phyloP scores from a whole-genome alignment of 2,329 filamentous ascomycete genomes.

The Macroventuria anomochaeta region DNA sequence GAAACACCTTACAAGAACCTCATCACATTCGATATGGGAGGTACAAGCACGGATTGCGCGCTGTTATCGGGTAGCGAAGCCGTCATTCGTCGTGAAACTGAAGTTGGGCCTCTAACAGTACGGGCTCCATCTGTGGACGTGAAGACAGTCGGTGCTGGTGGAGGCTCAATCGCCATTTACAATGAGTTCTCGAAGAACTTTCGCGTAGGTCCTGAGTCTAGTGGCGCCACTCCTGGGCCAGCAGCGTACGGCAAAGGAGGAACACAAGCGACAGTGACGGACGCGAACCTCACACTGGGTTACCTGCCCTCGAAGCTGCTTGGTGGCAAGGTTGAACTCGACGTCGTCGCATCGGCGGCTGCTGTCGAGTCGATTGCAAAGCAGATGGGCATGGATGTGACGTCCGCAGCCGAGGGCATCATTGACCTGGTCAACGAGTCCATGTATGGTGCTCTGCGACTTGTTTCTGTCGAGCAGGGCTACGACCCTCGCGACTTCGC shows the following conservation, averaged over 20 bases:
- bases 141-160: slow-evolving; percentile 58
- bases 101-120: slow-evolving; percentile 54
- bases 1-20: slow-evolving; percentile 57
- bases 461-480: slow-evolving; percentile 61
- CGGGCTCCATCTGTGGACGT: slow-evolving; percentile 58
- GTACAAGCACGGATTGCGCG: slow-evolving; percentile 58
- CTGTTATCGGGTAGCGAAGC: slow-evolving; percentile 54
- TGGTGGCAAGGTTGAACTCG: slow-evolving; percentile 55
- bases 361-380: slow-evolving; percentile 54
- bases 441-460: slow-evolving; percentile 59
- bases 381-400: slow-evolving; percentile 54
- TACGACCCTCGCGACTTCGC: slow-evolving; percentile 60
- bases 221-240: slow-evolving; percentile 57
- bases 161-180: slow-evolving; percentile 58
- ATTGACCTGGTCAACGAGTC: slow-evolving; percentile 59
- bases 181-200: slow-evolving; percentile 57
- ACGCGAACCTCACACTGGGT: slow-evolving; percentile 57
- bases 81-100: slow-evolving; percentile 55
- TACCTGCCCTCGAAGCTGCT: slow-evolving; percentile 57
- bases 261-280: slow-evolving; percentile 56
- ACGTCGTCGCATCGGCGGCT: slow-evolving; percentile 51
- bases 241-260: slow-evolving; percentile 59
- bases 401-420: slow-evolving; percentile 57
- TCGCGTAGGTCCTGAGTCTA: slow-evolving; percentile 60
- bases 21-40: slow-evolving; percentile 60